Evolutionary conservation across 306 rosid genomes (phyloP).

Genomic region (Lathyrus aphaca): DNA sequence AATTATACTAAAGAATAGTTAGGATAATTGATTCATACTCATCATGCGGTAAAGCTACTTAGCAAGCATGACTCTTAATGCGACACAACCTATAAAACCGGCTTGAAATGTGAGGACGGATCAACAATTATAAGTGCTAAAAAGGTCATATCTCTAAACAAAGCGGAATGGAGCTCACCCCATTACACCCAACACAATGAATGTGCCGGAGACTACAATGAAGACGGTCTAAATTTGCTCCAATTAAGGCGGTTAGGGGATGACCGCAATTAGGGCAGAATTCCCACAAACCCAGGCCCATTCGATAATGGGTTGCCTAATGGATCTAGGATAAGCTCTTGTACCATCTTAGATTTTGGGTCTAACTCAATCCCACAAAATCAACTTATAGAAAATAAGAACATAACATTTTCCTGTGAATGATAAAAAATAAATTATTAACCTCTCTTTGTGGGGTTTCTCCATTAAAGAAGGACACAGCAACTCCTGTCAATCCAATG

Average conservation of each 20-base stretch:
- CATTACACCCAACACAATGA: neutral
- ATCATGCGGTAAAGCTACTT: constrained; percentile 15
- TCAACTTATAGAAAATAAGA: constrained; percentile 22
- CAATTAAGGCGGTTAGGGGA: neutral
- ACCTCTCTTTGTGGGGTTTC: constrained; percentile 92
- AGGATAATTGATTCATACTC: constrained; percentile 13
- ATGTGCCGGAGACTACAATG: neutral
- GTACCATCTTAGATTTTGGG: neutral
- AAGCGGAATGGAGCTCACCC: no score
- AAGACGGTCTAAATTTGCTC: neutral
- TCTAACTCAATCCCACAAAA: neutral
- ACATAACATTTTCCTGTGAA: constrained; percentile 25
- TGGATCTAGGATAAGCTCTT: neutral
- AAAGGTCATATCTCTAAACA: neutral
- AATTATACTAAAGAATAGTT: constrained; percentile 1
- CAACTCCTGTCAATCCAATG: constrained; percentile 75
- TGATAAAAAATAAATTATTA: constrained; percentile 27
- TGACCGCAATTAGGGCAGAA: neutral
- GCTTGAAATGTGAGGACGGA: neutral
- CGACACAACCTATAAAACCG: neutral
- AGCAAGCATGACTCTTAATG: constrained; percentile 22
- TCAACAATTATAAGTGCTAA: neutral
- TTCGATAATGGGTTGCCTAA: no score
- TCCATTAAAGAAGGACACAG: constrained; percentile 61
- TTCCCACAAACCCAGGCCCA: neutral